Conservation (phyloP, 1,284 basidiomycete species). For the Trichosporon sp. region DNA sequence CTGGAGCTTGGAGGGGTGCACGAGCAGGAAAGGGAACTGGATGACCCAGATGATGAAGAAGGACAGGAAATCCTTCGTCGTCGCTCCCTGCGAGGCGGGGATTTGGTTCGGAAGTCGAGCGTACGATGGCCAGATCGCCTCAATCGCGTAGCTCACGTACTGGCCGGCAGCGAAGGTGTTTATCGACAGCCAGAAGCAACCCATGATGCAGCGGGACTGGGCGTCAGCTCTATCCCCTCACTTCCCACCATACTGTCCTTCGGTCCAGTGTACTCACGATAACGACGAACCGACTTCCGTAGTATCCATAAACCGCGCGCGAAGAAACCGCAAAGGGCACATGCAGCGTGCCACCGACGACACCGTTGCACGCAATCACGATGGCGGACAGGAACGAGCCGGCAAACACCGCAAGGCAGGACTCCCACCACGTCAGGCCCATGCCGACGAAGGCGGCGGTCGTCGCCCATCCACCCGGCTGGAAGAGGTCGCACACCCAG, state of each 20-base stretch:
- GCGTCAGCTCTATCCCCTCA: not conserved
- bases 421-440: constrained; percentile 49
- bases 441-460: constrained; percentile 43
- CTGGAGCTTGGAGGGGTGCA: constrained; percentile 71
- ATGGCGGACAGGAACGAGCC: constrained; percentile 23
- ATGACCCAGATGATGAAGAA: constrained; percentile 72
- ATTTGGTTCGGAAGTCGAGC: constrained; percentile 32
- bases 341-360: constrained; percentile 68
- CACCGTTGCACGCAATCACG: constrained; percentile 61
- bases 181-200: constrained; percentile 73
- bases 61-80: constrained; percentile 61
- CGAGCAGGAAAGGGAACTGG: constrained; percentile 65
- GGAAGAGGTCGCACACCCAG: constrained; percentile 50
- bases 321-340: constrained; percentile 69
- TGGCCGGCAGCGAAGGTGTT: constrained; percentile 59
- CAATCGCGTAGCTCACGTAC: constrained; percentile 35
- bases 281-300: constrained; percentile 59
- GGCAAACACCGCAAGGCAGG: constrained; percentile 31
- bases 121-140: constrained; percentile 39
- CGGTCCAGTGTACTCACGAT: constrained; percentile 60
- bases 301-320: constrained; percentile 74
- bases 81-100: constrained; percentile 34
- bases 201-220: constrained; percentile 57
- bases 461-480: constrained; percentile 43
- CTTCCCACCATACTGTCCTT: too few species aligned